Evolutionary conservation across 495 filamentous ascomycete genomes (phyloP), one percentile per base, ranked within the genome.

Genomic region (Emericellopsis terricola): DNA sequence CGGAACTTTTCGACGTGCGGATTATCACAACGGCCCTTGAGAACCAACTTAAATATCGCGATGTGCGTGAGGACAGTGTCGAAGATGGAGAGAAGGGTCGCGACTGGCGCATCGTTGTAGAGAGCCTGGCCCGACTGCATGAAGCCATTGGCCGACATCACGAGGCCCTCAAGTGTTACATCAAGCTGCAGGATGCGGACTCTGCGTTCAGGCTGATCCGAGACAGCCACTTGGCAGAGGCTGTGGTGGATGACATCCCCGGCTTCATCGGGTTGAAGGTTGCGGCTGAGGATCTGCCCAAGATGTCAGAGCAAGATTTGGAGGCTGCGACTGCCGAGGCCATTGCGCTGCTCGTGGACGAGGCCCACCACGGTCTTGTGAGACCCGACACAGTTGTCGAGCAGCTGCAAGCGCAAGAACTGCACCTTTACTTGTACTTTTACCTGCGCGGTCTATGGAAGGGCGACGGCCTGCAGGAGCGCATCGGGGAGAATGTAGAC

Each of bases 141-240:
- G 64, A 94, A 32, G 78, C 78, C 14, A 73, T 71, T 39, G 78
- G 80, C 1, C 77, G 81, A 29, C 75, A 78, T 34, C 64, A 73
- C 38, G 83, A 93, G 48, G 89, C 89, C 1, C 56, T 97, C 23
- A 73, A 65, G 39, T 89, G 78, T 53, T 94, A 87, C 50, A 89
- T 96, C 45, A 75, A 67, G 24, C 64, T 94, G 8, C 84, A 93
- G 47, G 81, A 96, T 61, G 89, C 81, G 1, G 85, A 94, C 40
- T 73, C 76, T 11, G 79, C 82, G 0, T 86, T 97, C 73, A 56
- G 62, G 15, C 55, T 97, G 36, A 87, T 96, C 41, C 67, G 69
- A 36, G 78, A 89, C 16, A 78, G 78, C 43, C 81, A 84, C 41
- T 60, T 97, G 16, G 71, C 93, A 4, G 83, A 87, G 36, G 75